A percentile compares a stretch with the other conserved stretches of the same genome.
These are phyloP conservation scores for Trifolium repens DNA, from an alignment of 306 rosid species.

Conservation along the genomic window DNA sequence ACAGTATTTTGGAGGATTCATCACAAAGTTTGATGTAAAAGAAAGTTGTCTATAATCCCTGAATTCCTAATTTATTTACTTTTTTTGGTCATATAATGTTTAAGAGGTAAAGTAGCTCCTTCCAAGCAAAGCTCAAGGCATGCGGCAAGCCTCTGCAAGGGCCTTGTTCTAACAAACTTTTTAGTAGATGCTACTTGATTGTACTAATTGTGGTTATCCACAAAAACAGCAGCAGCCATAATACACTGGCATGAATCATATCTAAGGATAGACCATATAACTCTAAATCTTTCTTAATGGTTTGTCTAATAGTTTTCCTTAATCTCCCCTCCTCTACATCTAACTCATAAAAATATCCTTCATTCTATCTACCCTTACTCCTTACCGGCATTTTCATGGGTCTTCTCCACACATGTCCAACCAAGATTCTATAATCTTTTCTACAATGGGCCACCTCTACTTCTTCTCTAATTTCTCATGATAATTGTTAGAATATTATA, in stretches of 20 bases:
- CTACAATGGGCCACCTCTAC: neutral
- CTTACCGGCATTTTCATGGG: neutral
- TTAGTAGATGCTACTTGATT: neutral
- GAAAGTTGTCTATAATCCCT: neutral
- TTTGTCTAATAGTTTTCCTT: no score
- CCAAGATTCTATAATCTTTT: neutral
- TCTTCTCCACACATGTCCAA: slow-evolving; percentile 4
- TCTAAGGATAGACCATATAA: slow-evolving; percentile 2
- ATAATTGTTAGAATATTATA: neutral
- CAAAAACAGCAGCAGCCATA: neutral
- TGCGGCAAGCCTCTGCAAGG: slow-evolving; percentile 2
- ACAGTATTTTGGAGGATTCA: slow-evolving; percentile 32
- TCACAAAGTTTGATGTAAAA: neutral
- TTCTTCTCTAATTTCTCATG: neutral
- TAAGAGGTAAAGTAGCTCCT: neutral
- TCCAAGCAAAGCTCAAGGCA: slow-evolving; percentile 25
- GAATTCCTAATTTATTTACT: slow-evolving; percentile 2
- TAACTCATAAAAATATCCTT: neutral
- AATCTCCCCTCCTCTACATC: neutral
- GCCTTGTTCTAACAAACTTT: neutral
- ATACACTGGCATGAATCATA: slow-evolving; percentile 1
- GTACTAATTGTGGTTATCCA: neutral
- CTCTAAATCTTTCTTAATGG: slow-evolving; percentile 5
- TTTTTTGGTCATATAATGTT: slow-evolving; percentile 9
- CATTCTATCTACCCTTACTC: neutral